Evolutionary conservation across 1,284 basidiomycete species (phyloP), one percentile per base, ranked within the genome.

Genomic region (Psilocybe mexicana): DNA sequence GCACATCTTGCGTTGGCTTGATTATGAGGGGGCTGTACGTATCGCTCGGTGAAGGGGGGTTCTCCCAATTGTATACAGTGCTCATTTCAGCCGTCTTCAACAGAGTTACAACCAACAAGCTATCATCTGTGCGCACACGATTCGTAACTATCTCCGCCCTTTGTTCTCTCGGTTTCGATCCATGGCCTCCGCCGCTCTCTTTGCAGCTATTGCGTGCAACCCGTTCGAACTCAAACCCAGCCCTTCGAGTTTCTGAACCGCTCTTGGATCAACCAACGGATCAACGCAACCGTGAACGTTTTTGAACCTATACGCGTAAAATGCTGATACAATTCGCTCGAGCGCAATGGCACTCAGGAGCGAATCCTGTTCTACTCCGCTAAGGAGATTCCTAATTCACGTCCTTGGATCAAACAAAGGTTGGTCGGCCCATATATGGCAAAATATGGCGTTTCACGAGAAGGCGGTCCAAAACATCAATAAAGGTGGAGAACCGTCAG

Each of bases 351-450:
- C 30, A 35, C 7, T 48, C 46, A 48, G 46, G 46, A 30, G 46
- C 18, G 46, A 30, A 23, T n/a, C 14, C 33, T 35, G 46, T 26
- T 33, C 46, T 48, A 30, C 46, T 48, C 46, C 46, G 46, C 28
- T 48, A 48, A 48, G 46, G 26, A 35, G 30, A 48, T 48, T 25
- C 46, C 46, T 48, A 48, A 33, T 48, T 26, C 30, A 35, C 6
- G 28, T 48, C 46, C 46, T 48, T 48, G 14, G 46, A 48, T 48
- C 46, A 48, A 48, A 48, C 28, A 48, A 48, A 30, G 30, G n/a
- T 23, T n/a, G 46, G 5, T 35, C 1, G 25, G 6, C 0, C 46
- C 30, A 48, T 18, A 48, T 48, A 12, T 47, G n/a, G 45, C 6
- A 28, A 10, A 47, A 44, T 25, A 46, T 46, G 44, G 26, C 25